phyloP scores from a whole-genome alignment of 805 yeast genomes.

The Wickerhamomyces chaumierensis region DNA sequence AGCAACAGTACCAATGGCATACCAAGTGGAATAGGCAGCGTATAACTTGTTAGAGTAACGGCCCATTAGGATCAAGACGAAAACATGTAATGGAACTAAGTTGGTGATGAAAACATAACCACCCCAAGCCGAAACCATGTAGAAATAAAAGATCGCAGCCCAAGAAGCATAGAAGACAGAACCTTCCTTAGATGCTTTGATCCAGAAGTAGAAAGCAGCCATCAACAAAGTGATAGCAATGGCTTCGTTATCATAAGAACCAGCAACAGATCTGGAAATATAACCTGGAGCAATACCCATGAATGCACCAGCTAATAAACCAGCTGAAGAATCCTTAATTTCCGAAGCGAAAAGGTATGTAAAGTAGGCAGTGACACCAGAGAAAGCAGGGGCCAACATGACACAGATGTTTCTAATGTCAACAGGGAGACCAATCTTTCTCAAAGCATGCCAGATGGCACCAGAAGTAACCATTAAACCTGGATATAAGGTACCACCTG shows the following conservation, averaged over 20 bases:
- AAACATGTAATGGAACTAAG: slow-evolving; percentile 90
- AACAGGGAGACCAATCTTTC: slow-evolving; percentile 62
- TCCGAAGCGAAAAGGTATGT: slow-evolving; percentile 83
- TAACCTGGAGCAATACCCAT: slow-evolving; percentile 98
- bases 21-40: slow-evolving; percentile 94
- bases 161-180: slow-evolving; percentile 74
- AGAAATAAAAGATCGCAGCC: slow-evolving; percentile 84
- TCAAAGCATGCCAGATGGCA: slow-evolving; percentile 65
- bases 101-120: slow-evolving; percentile 98
- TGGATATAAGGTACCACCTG: slow-evolving; percentile 97
- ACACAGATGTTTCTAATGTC: slow-evolving; percentile 96
- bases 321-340: slow-evolving; percentile 83
- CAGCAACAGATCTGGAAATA: slow-evolving; percentile 96
- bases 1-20: slow-evolving; percentile 91
- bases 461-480: slow-evolving; percentile 98
- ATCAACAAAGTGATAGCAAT: slow-evolving; percentile 91
- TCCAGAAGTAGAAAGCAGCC: slow-evolving; percentile 95
- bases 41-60: slow-evolving; percentile 76
- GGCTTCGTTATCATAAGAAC: slow-evolving; percentile 97
- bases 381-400: slow-evolving; percentile 90
- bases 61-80: slow-evolving; percentile 87
- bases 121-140: slow-evolving; percentile 99
- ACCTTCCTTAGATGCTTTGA: slow-evolving; percentile 85
- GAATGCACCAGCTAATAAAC: slow-evolving; percentile 83
- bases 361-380: slow-evolving; percentile 83